phyloP scores from a whole-genome alignment of 2,329 filamentous ascomycete species.

The Dendrostoma leiphaemia region DNA sequence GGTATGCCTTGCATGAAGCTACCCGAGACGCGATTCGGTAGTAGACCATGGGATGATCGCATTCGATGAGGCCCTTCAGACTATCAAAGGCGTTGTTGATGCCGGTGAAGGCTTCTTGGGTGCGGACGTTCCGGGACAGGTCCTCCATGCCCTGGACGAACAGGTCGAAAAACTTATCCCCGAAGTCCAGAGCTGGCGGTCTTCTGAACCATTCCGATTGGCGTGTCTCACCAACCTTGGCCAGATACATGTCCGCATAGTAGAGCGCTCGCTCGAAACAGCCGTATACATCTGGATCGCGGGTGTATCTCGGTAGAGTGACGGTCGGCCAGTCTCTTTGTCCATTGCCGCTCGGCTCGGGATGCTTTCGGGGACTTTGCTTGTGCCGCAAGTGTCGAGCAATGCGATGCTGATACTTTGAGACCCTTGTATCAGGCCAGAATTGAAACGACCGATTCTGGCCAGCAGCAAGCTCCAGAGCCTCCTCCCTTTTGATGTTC shows the following conservation, averaged over 20 bases:
- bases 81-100: constrained; percentile 8
- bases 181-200: not conserved
- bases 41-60: constrained; percentile 1
- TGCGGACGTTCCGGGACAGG: not conserved
- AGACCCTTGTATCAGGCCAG: not conserved
- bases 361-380: not conserved
- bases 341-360: not conserved
- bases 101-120: not conserved
- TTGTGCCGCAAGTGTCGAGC: constrained; percentile 3
- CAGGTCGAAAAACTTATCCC: constrained; percentile 1
- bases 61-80: not conserved
- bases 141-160: constrained; percentile 7
- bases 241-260: not conserved
- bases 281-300: not conserved
- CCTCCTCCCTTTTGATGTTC: constrained; percentile 7
- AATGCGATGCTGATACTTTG: not conserved
- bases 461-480: not conserved
- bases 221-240: not conserved
- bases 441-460: not conserved
- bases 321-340: not conserved
- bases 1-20: not conserved
- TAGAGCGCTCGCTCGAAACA: not conserved
- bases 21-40: not conserved
- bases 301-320: not conserved
- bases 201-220: not conserved